Evolutionary conservation across 306 rosid species (phyloP), one percentile per base, ranked within the genome.

Genomic region (Vigna angularis): DNA sequence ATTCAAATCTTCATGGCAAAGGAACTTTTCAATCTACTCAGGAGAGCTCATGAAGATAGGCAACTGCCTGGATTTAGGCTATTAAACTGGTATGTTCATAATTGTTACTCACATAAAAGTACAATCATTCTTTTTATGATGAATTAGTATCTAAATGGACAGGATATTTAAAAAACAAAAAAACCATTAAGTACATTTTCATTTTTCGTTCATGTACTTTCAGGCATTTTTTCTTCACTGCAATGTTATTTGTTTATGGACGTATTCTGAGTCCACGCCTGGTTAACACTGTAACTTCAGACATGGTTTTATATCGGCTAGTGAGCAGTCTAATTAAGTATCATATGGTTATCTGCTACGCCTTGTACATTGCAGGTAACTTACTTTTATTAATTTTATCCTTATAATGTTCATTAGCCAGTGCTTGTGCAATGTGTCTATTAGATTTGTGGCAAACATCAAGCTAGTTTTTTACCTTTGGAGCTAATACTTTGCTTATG

Each of bases 211-310:
- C 73, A 40, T 16, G 38, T 77, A 77, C 28, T 84, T 44, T 61
- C 91, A 96, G 99, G 99, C 92, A 96, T 88, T 96, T 96, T 67
- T 93, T 96, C 91, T 96, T 96, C 89, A 96, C 99, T 50, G 98
- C 96, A 1, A 93, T 96, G 99, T 77, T 91, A 64, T 96, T 93
- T 88, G 99, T 96, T 47, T 91, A 96, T 59, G 99, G 99, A 68
- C 99, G 99, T 73, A 86, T 88, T 81, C 97, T 96, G 85, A 93
- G 92, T 87, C 99, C 86, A 79, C 91, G 88, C 71, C 91, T 96
- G 83, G 92, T 91, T 80, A 96, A 89, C 86, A 96, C 98, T 5
- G 88, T 96, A 61, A 93, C 93, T 49, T 84, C 93, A 17, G 99
- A 91, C 87, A 88, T 82, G 86, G 86, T 86, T 83, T 81, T 91